These are phyloP conservation scores for Anacardium occidentale DNA, from an alignment of 345 rosid species.

Conservation along the genomic window DNA sequence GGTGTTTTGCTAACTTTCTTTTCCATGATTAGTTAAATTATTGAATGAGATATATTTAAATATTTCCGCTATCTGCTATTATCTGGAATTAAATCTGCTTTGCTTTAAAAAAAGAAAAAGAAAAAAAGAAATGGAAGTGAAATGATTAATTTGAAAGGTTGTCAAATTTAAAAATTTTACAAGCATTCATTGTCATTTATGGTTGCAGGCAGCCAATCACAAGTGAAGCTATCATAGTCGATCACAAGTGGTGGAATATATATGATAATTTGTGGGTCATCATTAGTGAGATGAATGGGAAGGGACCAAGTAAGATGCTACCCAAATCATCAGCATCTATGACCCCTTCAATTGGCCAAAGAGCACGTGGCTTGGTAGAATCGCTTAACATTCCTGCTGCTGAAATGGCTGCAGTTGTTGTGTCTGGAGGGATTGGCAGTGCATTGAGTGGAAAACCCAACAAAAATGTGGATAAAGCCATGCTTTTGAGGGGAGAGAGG, in stretches of 20 bases:
- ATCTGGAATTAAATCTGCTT: no score
- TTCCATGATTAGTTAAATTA: not conserved
- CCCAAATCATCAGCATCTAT: slow-evolving; percentile 49
- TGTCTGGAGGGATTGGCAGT: slow-evolving; percentile 90
- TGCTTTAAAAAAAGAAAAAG: no score
- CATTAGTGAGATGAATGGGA: slow-evolving; percentile 76
- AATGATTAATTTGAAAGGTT: not conserved
- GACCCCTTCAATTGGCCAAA: slow-evolving; percentile 86
- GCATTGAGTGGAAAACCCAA: slow-evolving; percentile 78
- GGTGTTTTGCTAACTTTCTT: not conserved
- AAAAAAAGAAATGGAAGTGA: no score
- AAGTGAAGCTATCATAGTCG: slow-evolving; percentile 40
- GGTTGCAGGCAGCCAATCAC: slow-evolving; percentile 37
- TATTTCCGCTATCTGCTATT: no score
- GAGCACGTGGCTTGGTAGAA: slow-evolving; percentile 96
- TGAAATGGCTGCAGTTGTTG: slow-evolving; percentile 99
- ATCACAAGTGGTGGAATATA: slow-evolving; percentile 81
- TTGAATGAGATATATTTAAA: not conserved
- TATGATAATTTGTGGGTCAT: slow-evolving; percentile 86
- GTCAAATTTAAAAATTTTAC: not conserved
- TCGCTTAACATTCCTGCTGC: slow-evolving; percentile 96
- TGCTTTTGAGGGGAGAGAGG: slow-evolving; percentile 91
- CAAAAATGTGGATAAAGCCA: slow-evolving; percentile 84
- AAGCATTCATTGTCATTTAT: slow-evolving; percentile 22
- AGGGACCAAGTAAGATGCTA: slow-evolving; percentile 68